Evolutionary conservation across 306 rosid genomes (phyloP), one percentile per base, ranked within the genome.

Genomic region (Begonia fuchsioides): DNA sequence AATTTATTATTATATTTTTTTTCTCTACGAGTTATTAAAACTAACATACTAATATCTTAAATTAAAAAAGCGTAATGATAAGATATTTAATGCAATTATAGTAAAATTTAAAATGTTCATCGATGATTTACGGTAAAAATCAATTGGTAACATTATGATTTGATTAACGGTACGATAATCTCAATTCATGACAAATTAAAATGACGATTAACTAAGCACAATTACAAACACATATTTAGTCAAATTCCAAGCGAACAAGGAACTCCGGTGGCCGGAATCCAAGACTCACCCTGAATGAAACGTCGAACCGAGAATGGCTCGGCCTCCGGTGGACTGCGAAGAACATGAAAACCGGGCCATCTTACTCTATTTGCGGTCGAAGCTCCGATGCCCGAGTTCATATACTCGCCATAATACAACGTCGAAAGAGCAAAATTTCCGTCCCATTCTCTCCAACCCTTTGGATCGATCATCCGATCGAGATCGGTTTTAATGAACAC

Each of bases 311-410:
- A 14, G 38, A 75, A 87, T 2, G 67, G 61, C 8, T 55, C 11
- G 0, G 69, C 94, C 44, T 87, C 67, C 13, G 0, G 15, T 3
- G 63, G 48, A 47, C 60, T 58, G 1, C 1, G 49, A 20, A 83
- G 20, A 15, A 65, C 81, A 67, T 77, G 96, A 50, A 87, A 83
- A 3, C 94, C 81, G 13, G 72, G 79, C 86, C 96, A 80, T 2
- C 47, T 67, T 3, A 87, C 93, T 51, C 94, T 76, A 16, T 52
- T 10, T 1, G 38, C 14, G 3, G 79, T 67, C 2, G 74, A 63
- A 0, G 87, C 86, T 40, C 85, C 85, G 10, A 0, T 15, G 0
- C 93, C 92, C 0, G 16, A 53, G 38, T 87, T 80, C 85, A 71
- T 59, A 40, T 72, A 82, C 63, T 82, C 94, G 2, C 65, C 92